Evolutionary conservation across 345 rosid genomes (phyloP), one percentile per base, ranked within the genome.

Genomic region (Excoecaria agallocha): DNA sequence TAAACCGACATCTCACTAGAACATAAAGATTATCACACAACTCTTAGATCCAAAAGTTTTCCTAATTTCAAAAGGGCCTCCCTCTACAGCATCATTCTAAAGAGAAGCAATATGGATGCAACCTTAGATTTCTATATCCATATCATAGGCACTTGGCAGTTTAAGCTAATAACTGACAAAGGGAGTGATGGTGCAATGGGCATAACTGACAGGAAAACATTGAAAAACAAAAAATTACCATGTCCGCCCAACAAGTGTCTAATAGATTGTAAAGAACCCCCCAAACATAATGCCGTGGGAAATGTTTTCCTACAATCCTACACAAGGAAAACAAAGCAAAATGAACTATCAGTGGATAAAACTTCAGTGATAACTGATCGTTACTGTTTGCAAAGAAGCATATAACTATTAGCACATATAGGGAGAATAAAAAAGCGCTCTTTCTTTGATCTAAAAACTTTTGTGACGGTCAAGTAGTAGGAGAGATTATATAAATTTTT

Each of bases 281-380:
- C 98, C 78, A 93, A 70, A 77, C 93, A 90, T 76, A 95, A 86
- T 48, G 99, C 89, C 0, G 86, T 75, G 3, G 97, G 98, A 83
- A 95, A 95, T 50, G 71, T 80, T 84, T 86, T 95, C 87, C 75
- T 91, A 79, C 98, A 93, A 80, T 95, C 99, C 99, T 95, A 63
- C 68, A 78, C 55, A 71, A 72, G 35, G 69, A 69, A 75, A 75
- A 30, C 30, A 30, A 30, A 78, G 10, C 39, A 3, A 61, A 52
- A 10, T 39, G 59, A 69, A 50, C 61, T 15, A 60, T 24, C 12
- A 17, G 17, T 13, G 1, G n/a, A 22, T 16, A 6, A 74, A 70
- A 51, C 7, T 7, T 39, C 43, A 13, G 12, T n/a, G 67, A 24
- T 12, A 19, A 46, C 17, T 1, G 6, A 9, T 19, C 37, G 37